phyloP scores from a whole-genome alignment of 169 alveolate genomes.

The Perkinsus marinus region DNA sequence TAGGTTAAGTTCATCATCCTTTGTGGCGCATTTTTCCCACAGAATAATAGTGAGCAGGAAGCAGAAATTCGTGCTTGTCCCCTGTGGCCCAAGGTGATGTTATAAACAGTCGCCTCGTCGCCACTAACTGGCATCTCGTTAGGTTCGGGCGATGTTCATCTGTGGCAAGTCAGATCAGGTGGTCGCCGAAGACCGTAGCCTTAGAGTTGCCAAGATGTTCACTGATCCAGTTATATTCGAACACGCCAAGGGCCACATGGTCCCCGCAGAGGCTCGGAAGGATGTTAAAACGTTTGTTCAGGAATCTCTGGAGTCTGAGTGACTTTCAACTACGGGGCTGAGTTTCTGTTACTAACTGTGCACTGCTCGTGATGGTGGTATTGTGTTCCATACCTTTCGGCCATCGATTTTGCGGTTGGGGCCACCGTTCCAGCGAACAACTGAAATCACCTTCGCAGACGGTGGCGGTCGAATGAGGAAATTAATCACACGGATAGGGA shows the following conservation, averaged over 20 bases:
- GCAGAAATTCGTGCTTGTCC: neutral
- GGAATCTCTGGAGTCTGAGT: neutral
- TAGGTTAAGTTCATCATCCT: neutral
- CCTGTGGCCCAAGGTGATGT: neutral
- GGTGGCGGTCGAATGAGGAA: too few species aligned
- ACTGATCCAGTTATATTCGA: neutral
- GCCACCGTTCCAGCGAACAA: too few species aligned
- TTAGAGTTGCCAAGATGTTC: neutral
- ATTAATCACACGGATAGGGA: too few species aligned
- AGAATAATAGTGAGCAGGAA: neutral
- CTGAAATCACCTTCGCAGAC: too few species aligned
- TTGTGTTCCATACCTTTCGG: too few species aligned
- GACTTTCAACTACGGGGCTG: neutral
- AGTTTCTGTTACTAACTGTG: neutral
- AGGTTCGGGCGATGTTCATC: neutral
- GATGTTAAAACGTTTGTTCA: neutral
- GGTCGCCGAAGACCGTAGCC: neutral
- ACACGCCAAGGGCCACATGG: neutral
- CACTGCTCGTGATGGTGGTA: neutral
- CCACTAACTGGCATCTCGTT: too few species aligned
- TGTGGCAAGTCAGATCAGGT: neutral
- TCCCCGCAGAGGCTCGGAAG: neutral
- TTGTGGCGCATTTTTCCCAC: neutral
- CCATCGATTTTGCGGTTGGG: too few species aligned
- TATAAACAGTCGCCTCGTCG: too few species aligned